Percentiles rank a stretch among this genome's conserved stretches.
phyloP scores from a whole-genome alignment of 1,139 yeast genomes.

The Zygosaccharomyces sapae region DNA sequence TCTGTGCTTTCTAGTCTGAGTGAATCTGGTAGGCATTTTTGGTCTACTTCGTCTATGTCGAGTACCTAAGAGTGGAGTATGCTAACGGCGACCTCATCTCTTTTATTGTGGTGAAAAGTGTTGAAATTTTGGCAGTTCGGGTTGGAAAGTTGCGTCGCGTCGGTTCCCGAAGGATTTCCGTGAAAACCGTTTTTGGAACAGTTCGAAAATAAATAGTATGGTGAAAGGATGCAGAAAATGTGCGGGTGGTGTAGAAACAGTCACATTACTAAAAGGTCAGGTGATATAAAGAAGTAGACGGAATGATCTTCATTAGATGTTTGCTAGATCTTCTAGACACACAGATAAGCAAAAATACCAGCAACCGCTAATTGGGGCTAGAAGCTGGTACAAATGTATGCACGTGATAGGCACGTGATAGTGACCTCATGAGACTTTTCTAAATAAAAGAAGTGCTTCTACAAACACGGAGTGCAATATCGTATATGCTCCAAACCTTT shows the following conservation, averaged over 20 bases:
- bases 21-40: slow-evolving; percentile 98
- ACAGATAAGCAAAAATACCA: too few species aligned
- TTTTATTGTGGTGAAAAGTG: slow-evolving; percentile 3
- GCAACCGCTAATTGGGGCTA: too few species aligned
- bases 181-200: not conserved
- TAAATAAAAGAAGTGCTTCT: too few species aligned
- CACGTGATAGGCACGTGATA: not conserved
- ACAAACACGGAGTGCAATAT: too few species aligned
- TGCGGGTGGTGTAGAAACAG: not conserved
- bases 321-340: too few species aligned
- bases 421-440: too few species aligned
- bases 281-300: not conserved
- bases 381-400: too few species aligned
- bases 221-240: not conserved
- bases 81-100: not conserved
- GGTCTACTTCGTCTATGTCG: slow-evolving; percentile 14
- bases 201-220: not conserved
- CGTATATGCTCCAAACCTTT: too few species aligned
- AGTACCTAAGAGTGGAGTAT: too few species aligned
- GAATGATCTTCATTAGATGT: too few species aligned
- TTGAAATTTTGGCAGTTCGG: slow-evolving; percentile 1
- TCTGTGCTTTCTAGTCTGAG: slow-evolving; percentile 99
- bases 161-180: not conserved
- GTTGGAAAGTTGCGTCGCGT: slow-evolving; percentile 1
- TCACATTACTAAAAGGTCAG: not conserved